Evolutionary conservation across 73 alveolate genomes (phyloP).

Genomic region (Paramecium biaurelia): DNA sequence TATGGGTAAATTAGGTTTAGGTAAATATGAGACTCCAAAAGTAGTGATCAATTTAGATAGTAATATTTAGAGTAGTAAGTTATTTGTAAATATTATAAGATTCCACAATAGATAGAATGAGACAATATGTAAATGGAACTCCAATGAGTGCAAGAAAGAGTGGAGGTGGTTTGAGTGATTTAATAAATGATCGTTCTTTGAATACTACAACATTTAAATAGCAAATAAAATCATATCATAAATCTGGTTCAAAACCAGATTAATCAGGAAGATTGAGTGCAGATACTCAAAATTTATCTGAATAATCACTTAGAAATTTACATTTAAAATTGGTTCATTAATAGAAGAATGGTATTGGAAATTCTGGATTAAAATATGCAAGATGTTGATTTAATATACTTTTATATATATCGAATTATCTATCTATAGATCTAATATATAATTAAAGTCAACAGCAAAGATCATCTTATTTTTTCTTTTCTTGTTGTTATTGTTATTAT

Average conservation of each 20-base stretch:
- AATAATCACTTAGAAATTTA: constrained; percentile 33
- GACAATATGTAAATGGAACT: constrained; percentile 24
- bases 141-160: constrained; percentile 32
- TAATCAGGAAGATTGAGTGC: not conserved
- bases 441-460: not conserved
- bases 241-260: not conserved
- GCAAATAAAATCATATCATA: not conserved
- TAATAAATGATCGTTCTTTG: not conserved
- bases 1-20: constrained; percentile 44
- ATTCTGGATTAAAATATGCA: not conserved
- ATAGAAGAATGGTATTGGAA: not conserved
- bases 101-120: constrained; percentile 16
- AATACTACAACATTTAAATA: not conserved
- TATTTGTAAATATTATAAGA: not conserved
- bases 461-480: constrained; percentile 17
- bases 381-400: not conserved
- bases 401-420: no score
- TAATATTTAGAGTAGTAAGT: not conserved
- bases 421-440: not conserved
- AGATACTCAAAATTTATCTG: not conserved
- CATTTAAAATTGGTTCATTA: constrained; percentile 3
- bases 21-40: constrained; percentile 8
- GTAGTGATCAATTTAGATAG: not conserved
- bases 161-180: constrained; percentile 22
- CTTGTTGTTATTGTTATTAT: not conserved